Evolutionary conservation across 495 filamentous ascomycete genomes (phyloP), one percentile per base, ranked within the genome.

Genomic region (Lasiosphaeris hirsuta): DNA sequence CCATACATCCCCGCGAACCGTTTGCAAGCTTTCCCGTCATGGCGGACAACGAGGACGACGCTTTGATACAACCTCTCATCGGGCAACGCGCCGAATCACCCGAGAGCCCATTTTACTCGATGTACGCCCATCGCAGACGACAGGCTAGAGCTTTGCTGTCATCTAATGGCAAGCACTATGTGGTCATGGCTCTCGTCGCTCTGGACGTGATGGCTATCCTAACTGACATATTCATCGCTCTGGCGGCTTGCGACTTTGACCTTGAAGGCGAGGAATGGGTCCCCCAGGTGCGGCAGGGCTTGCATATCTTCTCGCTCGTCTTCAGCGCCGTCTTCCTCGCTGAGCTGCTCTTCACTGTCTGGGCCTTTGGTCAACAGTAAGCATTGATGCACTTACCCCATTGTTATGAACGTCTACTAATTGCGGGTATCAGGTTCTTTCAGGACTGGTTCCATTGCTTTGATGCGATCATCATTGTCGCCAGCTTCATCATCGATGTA

Each of bases 321-420:
- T 81, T 88, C 63, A 81, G 79, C 30, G 81, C 75, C 56, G 59
- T 87, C 23, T 89, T 88, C 59, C 71, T 88, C 70, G 62, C 75
- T 2, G 85, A 87, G 64, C 72, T 87, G 69, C 18, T 77, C 37
- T 63, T 78, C n/a, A 73, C 75, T 13, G 58, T 84, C 7, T 80
- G 81, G 70, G 81, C 80, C 30, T 86, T 81, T 72, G 83, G 84
- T 10, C 54, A 66, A 23, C 50, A 66, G 83, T 85, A 58, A 64
- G 76, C 75, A 41, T 15, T 2, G 23, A 30, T 30, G 23, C 23
- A 30, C 15, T 51, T 39, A 11, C 18, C 53, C 15, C 34, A 35
- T 33, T 34, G 18, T 10, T 36, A 10, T 7, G 1, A 11, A 19
- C 10, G 18, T 14, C 7, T 46, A 42, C 43, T 55, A 13, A 43